Evolutionary conservation across 1,284 basidiomycete genomes (phyloP).

Genomic region (Gomphus sp.): DNA sequence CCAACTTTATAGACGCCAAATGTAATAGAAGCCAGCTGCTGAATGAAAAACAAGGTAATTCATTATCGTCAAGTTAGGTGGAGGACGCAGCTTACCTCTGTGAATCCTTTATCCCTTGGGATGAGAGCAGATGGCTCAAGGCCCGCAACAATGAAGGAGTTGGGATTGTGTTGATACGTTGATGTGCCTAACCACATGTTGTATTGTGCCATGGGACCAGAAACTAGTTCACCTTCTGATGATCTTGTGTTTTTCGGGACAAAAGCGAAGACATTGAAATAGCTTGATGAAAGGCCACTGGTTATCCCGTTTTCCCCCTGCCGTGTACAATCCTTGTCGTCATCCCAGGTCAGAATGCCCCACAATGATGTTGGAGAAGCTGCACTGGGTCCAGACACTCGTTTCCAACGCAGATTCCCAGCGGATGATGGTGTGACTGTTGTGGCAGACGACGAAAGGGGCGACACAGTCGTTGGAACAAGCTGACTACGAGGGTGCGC

Average conservation of each 20-base stretch:
- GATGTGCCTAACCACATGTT: conserved; percentile 2
- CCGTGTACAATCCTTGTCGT: neutral
- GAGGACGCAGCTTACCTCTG: neutral
- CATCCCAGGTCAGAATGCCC: conserved; percentile 2
- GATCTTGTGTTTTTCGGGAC: too few relatives aligned
- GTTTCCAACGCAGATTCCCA: neutral
- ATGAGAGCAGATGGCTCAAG: neutral
- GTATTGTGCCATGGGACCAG: neutral
- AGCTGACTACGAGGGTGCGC: neutral
- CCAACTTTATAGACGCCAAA: neutral
- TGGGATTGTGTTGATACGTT: neutral
- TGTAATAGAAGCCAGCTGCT: neutral
- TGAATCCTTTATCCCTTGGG: neutral
- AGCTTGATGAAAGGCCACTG: neutral
- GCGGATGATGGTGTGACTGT: neutral
- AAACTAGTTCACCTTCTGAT: neutral
- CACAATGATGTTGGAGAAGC: neutral
- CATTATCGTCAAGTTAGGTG: too few relatives aligned
- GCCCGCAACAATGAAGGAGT: conserved; percentile 3
- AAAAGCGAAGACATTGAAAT: conserved; percentile 4
- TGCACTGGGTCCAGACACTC: neutral
- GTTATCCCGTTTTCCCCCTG: neutral
- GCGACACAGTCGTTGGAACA: neutral
- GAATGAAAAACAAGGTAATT: neutral
- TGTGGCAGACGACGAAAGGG: neutral